These are phyloP conservation scores for Taxawa tesnikishii DNA, from an alignment of 2,329 filamentous ascomycete genomes.

Conservation along the genomic window DNA sequence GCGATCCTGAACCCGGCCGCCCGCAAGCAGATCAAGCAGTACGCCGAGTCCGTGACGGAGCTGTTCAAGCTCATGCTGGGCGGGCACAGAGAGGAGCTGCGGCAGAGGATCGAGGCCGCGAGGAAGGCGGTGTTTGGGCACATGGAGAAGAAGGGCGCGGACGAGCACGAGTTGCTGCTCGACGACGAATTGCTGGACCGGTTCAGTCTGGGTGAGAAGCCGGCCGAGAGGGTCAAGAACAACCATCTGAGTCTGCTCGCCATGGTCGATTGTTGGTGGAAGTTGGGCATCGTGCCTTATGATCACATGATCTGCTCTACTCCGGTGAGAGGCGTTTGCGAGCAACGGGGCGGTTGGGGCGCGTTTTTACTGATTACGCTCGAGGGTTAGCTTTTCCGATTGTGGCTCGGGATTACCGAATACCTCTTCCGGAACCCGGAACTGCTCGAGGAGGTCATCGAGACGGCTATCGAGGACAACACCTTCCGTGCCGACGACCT, in stretches of 20 bases:
- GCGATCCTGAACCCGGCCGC: slow-evolving; percentile 94
- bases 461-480: slow-evolving; percentile 77
- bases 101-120: slow-evolving; percentile 63
- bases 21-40: slow-evolving; percentile 84
- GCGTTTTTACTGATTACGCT: too few species aligned
- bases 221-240: slow-evolving; percentile 62
- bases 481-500: slow-evolving; percentile 92
- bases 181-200: slow-evolving; percentile 72
- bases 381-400: slow-evolving; percentile 74
- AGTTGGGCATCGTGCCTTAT: slow-evolving; percentile 85
- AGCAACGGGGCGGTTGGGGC: too few species aligned
- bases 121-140: slow-evolving; percentile 55
- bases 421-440: slow-evolving; percentile 78
- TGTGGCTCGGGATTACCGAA: slow-evolving; percentile 95
- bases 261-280: slow-evolving; percentile 98
- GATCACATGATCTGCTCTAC: slow-evolving; percentile 99
- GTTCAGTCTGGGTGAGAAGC: slow-evolving; percentile 67
- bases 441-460: slow-evolving; percentile 72
- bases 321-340: too few species aligned
- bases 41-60: slow-evolving; percentile 82
- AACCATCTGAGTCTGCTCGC: slow-evolving; percentile 88
- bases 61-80: slow-evolving; percentile 95
- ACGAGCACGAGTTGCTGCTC: slow-evolving; percentile 57
- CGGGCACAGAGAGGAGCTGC: slow-evolving; percentile 64
- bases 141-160: slow-evolving; percentile 28